A percentile compares a stretch with the other conserved stretches of the same genome.
Conservation (phyloP, 1,139 yeast genomes). For the Kluyveromyces sp. region DNA sequence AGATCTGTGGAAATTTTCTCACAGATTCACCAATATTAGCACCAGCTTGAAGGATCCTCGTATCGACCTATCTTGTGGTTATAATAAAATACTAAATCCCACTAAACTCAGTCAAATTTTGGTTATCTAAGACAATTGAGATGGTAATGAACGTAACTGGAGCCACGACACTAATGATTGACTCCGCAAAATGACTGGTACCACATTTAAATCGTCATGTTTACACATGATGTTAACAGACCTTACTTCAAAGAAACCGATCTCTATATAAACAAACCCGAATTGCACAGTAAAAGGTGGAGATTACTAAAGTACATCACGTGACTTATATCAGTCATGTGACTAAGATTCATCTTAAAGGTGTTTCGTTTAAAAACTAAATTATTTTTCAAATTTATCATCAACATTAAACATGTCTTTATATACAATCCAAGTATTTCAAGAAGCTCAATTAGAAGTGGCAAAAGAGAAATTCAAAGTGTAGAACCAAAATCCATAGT, state of each 20-base stretch:
- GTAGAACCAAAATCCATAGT: too few relatives aligned
- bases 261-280: too few relatives aligned
- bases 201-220: too few relatives aligned
- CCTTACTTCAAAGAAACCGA: too few relatives aligned
- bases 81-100: not conserved
- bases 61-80: not conserved
- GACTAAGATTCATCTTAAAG: not conserved
- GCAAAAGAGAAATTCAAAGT: too few relatives aligned
- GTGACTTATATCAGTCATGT: too few relatives aligned
- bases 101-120: not conserved
- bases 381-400: not conserved
- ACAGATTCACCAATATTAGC: not conserved
- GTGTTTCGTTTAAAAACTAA: not conserved
- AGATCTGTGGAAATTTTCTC: not conserved
- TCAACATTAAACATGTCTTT: not conserved
- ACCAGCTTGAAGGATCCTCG: not conserved
- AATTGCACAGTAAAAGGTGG: too few relatives aligned
- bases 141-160: not conserved
- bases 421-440: not conserved
- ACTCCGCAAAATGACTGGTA: too few relatives aligned
- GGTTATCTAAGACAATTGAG: not conserved
- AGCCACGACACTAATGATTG: too few relatives aligned
- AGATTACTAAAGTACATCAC: too few relatives aligned
- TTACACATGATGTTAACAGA: too few relatives aligned
- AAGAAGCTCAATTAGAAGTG: not conserved